Percentiles rank a stretch among this genome's conserved stretches.
phyloP scores from a whole-genome alignment of 495 filamentous ascomycete genomes.

The Clavariopsis aquatica region DNA sequence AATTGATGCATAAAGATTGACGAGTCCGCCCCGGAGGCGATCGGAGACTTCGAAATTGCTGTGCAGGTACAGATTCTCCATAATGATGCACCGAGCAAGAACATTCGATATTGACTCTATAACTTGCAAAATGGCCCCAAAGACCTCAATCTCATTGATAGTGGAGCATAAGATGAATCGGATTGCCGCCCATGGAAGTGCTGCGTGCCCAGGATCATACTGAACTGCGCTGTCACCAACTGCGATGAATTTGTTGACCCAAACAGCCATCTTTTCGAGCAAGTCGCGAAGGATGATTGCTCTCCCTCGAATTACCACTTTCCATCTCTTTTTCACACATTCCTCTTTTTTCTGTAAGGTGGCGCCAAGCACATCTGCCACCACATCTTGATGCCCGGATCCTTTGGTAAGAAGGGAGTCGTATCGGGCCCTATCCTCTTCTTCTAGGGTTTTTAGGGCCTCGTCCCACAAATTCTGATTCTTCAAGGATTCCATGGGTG shows the following conservation, averaged over 20 bases:
- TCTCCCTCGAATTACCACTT: slow-evolving; percentile 24
- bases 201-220: slow-evolving; percentile 48
- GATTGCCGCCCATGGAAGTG: slow-evolving; percentile 51
- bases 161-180: slow-evolving; percentile 50
- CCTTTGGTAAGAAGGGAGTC: neutral
- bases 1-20: slow-evolving; percentile 27
- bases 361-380: neutral
- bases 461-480: slow-evolving; percentile 3
- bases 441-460: neutral
- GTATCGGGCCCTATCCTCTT: neutral
- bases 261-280: slow-evolving; percentile 45
- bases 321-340: slow-evolving; percentile 1
- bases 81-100: slow-evolving; percentile 39
- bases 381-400: neutral
- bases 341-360: neutral
- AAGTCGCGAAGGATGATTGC: slow-evolving; percentile 43
- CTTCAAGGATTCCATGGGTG: neutral
- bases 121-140: too few relatives aligned
- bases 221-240: slow-evolving; percentile 47
- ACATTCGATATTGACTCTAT: too few relatives aligned
- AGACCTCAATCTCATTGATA: too few relatives aligned
- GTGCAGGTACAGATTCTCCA: slow-evolving; percentile 41
- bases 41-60: slow-evolving; percentile 1
- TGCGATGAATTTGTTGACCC: slow-evolving; percentile 47
- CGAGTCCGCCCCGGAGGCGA: slow-evolving; percentile 17